phyloP scores from a whole-genome alignment of 305 asterid genomes.

The Solanum aculeatissimum region DNA sequence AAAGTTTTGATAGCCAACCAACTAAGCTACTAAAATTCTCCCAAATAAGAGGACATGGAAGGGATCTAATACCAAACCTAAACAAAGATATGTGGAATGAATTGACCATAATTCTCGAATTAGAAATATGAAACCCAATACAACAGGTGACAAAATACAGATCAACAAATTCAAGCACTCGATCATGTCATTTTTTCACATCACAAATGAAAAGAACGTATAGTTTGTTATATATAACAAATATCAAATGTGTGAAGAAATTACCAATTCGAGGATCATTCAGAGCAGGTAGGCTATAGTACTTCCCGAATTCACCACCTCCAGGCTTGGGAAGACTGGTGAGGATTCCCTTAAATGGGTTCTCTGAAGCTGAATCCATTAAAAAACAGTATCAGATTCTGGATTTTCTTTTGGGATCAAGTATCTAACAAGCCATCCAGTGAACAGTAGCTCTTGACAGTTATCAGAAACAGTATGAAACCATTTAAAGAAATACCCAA shows the following conservation, averaged over 20 bases:
- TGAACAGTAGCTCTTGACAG: not conserved
- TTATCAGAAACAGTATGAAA: not conserved
- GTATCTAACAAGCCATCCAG: not conserved
- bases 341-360: conserved; percentile 65
- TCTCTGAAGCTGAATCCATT: conserved; percentile 55
- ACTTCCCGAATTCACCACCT: conserved; percentile 90
- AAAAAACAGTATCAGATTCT: conserved; percentile 2
- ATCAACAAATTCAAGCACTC: not conserved
- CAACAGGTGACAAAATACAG: not conserved
- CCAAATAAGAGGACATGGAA: not conserved
- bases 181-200: not conserved
- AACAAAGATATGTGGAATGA: not conserved
- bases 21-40: not conserved
- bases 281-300: conserved; percentile 78
- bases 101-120: not conserved
- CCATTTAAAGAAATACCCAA: not conserved
- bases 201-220: not conserved
- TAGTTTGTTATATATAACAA: not conserved
- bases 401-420: not conserved
- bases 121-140: not conserved
- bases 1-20: not conserved
- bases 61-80: not conserved
- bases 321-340: conserved; percentile 83
- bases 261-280: conserved; percentile 87
- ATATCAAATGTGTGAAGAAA: not conserved